Base-by-base conservation (phyloP, 306 rosid genomes). In the Quercus bicolor region DNA sequence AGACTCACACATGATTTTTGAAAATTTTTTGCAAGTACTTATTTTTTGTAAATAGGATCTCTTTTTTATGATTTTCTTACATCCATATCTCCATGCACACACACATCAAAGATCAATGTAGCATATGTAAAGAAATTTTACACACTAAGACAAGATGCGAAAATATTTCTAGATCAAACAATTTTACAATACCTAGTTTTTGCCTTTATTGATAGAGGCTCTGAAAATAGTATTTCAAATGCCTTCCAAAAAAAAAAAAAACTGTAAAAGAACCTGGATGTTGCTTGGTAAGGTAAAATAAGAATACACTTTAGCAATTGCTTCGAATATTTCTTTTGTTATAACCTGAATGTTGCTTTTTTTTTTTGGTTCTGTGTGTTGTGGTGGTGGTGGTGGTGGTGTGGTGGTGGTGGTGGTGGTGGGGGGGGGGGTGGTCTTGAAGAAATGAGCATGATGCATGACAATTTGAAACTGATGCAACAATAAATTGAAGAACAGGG, bases 401-500 rank as follows among this genome's bases (percentile, higher is more conserved):
- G 14, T 0, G 52, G 15, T 1, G 5, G 6, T 0, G 5, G 5
- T 0, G 11, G 48, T 2, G 9, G 12, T 0, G 52, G 1, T 0
- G 15, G 53, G 52, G 14, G 14, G 14, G 51, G 52, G 15, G 0
- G 53, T 4, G 15, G 16, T 0, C 4, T 48, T 48, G 53, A 48
- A 48, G 15, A 3, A 48, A 48, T 11, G 15, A 48, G 53, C 53
- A 48, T 48, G 53, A 48, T 1, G 53, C 16, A 12, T 37, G 11
- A 37, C 10, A 37, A 37, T 37, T 37, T 37, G 45, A 37, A 37
- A 37, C 45, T 37, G 45, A 37, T 37, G 53, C 53, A 48, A 0
- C 53, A 1, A 37, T 37, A 48, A 48, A 48, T 11, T 48, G 53
- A 48, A 48, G 53, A 48, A 48, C 53, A 2, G 45, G 45, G 45